phyloP scores from a whole-genome alignment of 345 rosid species.

The Eucalyptus microcorys region DNA sequence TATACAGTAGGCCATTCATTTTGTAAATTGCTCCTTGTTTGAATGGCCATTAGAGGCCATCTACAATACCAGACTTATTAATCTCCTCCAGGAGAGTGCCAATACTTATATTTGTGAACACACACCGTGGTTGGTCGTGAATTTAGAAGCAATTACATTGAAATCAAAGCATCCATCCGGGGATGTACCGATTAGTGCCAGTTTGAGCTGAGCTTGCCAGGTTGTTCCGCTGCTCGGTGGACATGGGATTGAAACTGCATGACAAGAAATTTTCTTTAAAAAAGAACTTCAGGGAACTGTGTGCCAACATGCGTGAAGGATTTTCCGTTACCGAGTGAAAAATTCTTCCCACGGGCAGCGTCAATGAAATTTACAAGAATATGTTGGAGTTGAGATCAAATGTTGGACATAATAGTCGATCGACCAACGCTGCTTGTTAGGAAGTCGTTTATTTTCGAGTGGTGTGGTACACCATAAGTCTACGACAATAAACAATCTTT shows the following conservation, averaged over 20 bases:
- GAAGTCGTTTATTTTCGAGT: background rate
- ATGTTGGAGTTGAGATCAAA: background rate
- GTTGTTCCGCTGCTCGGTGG: background rate
- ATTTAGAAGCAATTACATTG: background rate
- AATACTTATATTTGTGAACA: background rate
- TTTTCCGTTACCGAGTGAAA: background rate
- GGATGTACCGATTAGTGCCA: constrained; percentile 1
- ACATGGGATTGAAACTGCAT: background rate
- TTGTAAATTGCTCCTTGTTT: background rate
- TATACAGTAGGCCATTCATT: background rate
- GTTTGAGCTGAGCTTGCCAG: constrained; percentile 1
- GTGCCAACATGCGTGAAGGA: background rate
- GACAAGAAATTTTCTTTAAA: background rate
- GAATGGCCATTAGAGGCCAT: background rate
- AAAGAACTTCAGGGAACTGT: background rate
- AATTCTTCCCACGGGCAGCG: background rate
- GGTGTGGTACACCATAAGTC: background rate
- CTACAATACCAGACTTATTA: background rate
- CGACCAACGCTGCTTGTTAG: background rate
- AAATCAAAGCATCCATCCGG: constrained; percentile 17
- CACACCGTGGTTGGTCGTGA: background rate
- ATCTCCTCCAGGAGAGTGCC: background rate
- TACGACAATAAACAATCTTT: background rate
- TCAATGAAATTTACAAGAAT: background rate
- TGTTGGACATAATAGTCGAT: background rate